Conservation (phyloP, 768 basidiomycete species). For the Termitomyces sp. region DNA sequence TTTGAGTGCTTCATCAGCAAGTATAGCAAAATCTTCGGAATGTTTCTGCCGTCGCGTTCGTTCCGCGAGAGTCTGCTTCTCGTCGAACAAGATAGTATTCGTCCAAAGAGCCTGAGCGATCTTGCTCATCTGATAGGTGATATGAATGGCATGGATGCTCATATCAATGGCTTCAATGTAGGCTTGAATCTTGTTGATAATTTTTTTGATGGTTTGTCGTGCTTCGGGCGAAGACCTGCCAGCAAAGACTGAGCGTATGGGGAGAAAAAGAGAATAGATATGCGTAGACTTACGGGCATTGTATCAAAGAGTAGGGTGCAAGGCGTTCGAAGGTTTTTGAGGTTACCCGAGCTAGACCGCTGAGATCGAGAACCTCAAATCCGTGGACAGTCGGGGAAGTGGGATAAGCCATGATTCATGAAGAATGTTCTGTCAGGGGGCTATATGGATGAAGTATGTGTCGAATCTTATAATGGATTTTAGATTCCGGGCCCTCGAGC, state of each 20-base stretch:
- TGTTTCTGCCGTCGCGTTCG: constrained; percentile 3
- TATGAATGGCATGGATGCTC: constrained; percentile 17
- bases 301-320: constrained; percentile 31
- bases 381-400: constrained; percentile 1
- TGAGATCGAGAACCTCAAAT: constrained; percentile 22
- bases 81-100: neutral
- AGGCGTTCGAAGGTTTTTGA: constrained; percentile 37
- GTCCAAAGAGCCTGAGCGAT: constrained; percentile 10
- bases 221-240: constrained; percentile 20
- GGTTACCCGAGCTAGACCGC: constrained; percentile 27
- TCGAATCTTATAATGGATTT: neutral
- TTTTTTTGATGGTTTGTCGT: constrained; percentile 10
- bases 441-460: neutral
- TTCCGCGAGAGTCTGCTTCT: constrained; percentile 4
- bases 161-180: constrained; percentile 19
- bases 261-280: neutral
- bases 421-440: neutral
- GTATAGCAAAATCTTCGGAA: constrained; percentile 19
- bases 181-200: constrained; percentile 13
- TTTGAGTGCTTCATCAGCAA: constrained; percentile 26
- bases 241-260: neutral
- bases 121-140: constrained; percentile 17
- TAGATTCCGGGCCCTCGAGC: neutral
- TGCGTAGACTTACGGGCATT: constrained; percentile 22
- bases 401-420: constrained; percentile 5